Base-by-base conservation (phyloP, 371 early-diverging fungal genomes). In the Lichtheimia hyalospora region DNA sequence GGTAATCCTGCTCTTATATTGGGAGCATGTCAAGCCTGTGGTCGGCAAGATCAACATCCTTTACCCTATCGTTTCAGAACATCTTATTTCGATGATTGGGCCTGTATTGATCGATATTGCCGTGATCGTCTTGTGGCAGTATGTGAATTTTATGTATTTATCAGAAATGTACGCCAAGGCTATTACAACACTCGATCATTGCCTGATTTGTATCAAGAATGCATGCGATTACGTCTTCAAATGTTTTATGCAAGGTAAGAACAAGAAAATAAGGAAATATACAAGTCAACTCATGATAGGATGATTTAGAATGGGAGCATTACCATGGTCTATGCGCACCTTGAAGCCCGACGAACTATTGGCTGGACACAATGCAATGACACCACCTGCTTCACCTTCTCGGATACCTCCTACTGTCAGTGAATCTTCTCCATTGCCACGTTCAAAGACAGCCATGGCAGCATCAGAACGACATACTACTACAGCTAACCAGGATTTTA, bases 71-170 rank as follows among this genome's bases (percentile, higher is more conserved):
- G 92, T 44, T 95, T 94, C 77, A 81, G 88, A 20, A 85, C 92
- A 57, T 86, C 91, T 1, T 86, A 89, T 48, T 74, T 79, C 42
- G 85, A 88, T 59, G 91, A 92, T n/a, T 95, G 95, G 94, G 84
- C 85, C 24, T 92, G 92, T 41, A 89, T 96, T 48, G 96, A 96
- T 63, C 77, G 83, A 5, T 84, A 83, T 56, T 96, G 97, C 66
- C 89, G 95, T n/a, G 96, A 94, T 73, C 83, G 95, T 10, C 62
- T 96, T 8, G 92, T 96, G 3, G 91, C 96, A 5, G 94, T 89
- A 3, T 91, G 93, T 65, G 97, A 96, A 66, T 96, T 96, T 63
- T 96, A 94, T 73, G 88, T 89, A 14, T 92, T 96, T 70, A 88
- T 96, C 53, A 86, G 94, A 39, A 91, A 94, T 61, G 77, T 96